phyloP scores from a whole-genome alignment of 106 monocot species.

The Narthecium ossifragum region DNA sequence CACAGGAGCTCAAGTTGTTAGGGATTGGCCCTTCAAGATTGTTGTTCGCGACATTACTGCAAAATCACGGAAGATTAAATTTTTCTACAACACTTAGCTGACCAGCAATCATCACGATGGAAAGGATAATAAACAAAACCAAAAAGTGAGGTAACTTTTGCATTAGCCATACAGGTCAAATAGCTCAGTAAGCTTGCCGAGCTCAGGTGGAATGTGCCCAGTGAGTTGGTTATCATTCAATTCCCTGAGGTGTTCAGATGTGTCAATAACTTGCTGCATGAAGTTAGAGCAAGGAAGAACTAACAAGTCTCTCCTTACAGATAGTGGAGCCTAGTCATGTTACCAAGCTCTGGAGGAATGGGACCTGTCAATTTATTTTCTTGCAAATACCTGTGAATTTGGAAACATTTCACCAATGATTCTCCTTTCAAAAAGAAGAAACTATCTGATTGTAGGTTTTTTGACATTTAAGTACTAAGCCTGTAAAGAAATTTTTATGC shows the following conservation, averaged over 20 bases:
- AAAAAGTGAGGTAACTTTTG: not conserved
- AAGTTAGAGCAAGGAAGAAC: too few relatives aligned
- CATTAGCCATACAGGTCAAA: conserved; percentile 56
- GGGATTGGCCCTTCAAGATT: conserved; percentile 81
- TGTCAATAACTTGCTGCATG: too few relatives aligned
- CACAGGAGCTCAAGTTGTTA: conserved; percentile 83
- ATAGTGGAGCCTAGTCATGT: conserved; percentile 86
- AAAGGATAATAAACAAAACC: too few relatives aligned
- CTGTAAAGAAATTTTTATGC: too few relatives aligned
- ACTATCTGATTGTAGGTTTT: too few relatives aligned
- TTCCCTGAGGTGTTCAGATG: too few relatives aligned
- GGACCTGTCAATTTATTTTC: conserved; percentile 67
- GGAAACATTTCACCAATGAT: not conserved
- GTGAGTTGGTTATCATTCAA: conserved; percentile 78
- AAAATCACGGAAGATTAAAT: not conserved
- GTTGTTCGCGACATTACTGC: conserved; percentile 93
- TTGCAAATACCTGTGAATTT: conserved; percentile 67
- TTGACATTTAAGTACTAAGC: too few relatives aligned
- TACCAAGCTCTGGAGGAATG: conserved; percentile 93
- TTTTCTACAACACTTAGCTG: too few relatives aligned
- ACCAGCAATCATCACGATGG: too few relatives aligned
- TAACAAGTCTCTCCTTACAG: conserved; percentile 34
- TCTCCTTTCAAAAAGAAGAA: not conserved
- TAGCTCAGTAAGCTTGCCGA: conserved; percentile 57
- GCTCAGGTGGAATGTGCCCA: conserved; percentile 63